phyloP scores from a whole-genome alignment of 805 yeast species.

The Kazachstania martiniae region DNA sequence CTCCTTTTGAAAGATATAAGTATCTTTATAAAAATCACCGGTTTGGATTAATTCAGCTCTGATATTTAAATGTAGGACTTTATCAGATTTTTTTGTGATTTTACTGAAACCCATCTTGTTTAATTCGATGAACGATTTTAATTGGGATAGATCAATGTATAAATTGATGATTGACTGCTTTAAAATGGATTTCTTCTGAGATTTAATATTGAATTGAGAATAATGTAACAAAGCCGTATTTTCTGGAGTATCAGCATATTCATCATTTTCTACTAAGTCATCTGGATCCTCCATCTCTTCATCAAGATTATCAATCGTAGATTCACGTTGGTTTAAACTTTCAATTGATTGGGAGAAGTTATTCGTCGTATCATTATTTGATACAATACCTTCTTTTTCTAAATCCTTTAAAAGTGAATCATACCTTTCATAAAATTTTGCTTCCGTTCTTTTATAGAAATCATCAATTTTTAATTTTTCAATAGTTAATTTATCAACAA shows the following conservation, averaged over 20 bases:
- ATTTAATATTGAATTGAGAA: constrained; percentile 37
- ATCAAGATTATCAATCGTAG: constrained; percentile 1
- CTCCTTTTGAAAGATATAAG: constrained; percentile 44
- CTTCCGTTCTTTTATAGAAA: constrained; percentile 40
- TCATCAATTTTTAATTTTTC: constrained; percentile 43
- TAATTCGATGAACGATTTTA: constrained; percentile 72
- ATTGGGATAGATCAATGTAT: constrained; percentile 67
- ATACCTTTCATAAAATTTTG: constrained; percentile 35
- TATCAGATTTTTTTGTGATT: constrained; percentile 84
- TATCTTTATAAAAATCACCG: constrained; percentile 33
- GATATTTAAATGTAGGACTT: constrained; percentile 48
- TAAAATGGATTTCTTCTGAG: constrained; percentile 51
- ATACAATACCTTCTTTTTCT: constrained; percentile 25
- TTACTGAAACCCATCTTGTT: constrained; percentile 81
- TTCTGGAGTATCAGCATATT: constrained; percentile 28
- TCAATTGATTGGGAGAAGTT: neutral
- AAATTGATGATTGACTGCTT: constrained; percentile 52
- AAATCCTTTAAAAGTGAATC: constrained; percentile 40
- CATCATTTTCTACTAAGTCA: constrained; percentile 30
- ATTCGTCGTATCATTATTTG: neutral
- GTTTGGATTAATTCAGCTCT: constrained; percentile 39
- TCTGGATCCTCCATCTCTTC: constrained; percentile 17
- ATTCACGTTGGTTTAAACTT: neutral
- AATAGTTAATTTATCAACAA: constrained; percentile 34
- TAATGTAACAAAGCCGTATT: constrained; percentile 42